Evolutionary conservation across 768 basidiomycete species (phyloP).

Genomic region (Lentinus tigrinus): DNA sequence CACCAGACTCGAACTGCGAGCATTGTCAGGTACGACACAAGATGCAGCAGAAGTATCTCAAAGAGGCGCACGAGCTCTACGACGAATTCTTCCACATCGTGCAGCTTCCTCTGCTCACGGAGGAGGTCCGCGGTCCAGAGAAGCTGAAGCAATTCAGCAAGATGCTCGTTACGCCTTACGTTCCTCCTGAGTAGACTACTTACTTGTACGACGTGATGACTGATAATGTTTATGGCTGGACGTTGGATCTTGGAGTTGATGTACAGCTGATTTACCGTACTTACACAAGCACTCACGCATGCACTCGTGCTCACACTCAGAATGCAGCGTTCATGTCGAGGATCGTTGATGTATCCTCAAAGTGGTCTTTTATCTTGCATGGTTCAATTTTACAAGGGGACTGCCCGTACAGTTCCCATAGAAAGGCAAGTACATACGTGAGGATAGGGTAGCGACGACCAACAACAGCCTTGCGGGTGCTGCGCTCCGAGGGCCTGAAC

Average conservation of each 20-base stretch:
- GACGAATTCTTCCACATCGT: constrained; percentile 99
- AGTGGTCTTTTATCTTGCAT: constrained; percentile 8
- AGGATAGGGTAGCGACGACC: constrained; percentile 13
- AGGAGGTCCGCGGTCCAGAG: constrained; percentile 94
- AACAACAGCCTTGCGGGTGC: constrained; percentile 12
- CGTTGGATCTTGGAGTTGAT: not conserved
- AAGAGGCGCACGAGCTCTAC: constrained; percentile 95
- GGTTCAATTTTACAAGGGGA: constrained; percentile 14
- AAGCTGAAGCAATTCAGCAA: constrained; percentile 91
- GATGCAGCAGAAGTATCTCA: constrained; percentile 98
- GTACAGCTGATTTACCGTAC: not conserved
- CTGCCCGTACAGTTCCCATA: constrained; percentile 11
- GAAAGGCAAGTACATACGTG: constrained; percentile 19
- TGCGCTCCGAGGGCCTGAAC: constrained; percentile 10
- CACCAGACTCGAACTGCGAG: constrained; percentile 84
- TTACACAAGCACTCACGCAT: too few relatives aligned
- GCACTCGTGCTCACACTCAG: too few relatives aligned
- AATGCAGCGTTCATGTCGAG: too few relatives aligned
- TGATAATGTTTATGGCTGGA: constrained; percentile 10
- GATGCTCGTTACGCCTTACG: constrained; percentile 85
- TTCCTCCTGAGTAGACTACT: constrained; percentile 35
- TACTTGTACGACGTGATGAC: too few relatives aligned
- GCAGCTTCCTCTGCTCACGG: constrained; percentile 88
- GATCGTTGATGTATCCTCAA: not conserved
- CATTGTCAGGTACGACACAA: constrained; percentile 92